Base-by-base conservation (phyloP, 495 filamentous ascomycete species). In the Talaromyces proteolyticus region DNA sequence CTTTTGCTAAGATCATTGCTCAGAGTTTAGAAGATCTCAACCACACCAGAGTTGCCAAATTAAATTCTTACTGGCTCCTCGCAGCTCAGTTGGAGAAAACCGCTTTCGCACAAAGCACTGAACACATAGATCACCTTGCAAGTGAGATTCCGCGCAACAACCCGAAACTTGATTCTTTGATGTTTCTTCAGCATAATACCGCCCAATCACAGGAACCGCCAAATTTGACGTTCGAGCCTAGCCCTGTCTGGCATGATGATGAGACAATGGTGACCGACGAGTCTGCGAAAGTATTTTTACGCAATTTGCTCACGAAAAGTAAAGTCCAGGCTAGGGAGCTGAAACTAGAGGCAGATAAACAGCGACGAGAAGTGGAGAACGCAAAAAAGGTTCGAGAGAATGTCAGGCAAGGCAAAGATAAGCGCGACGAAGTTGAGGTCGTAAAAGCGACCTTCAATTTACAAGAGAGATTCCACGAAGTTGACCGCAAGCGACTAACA, bases 191-290 rank as follows among this genome's bases (percentile, higher is more conserved):
- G 48, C 93, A 99, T 66, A 99, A 99, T 57, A 81, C 85, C 53
- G 80, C 77, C 36, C 69, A 77, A 51, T 90, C 85, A 68, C 82
- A 87, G 53, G 94, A 97, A 60, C 94, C 94, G 2, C 52, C 73
- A 6, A 83, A 94, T 67, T 81, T 95, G 60, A 72, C 67, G 12
- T 99, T 99, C 57, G 94, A 99, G 66, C 88, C 93, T 1, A 96
- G 91, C 63, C 91, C 91, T 5, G 84, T 99, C 44, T 99, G 94
- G 94, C 88, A 95, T 59, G 93, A 99, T 57, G 92, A 96, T 57
- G 86, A 83, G 44, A 63, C 76, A 14, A 91, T 99, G 74, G 73
- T 88, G 4, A 79, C 80, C 0, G 89, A 97, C 64, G 91, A 95
- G 24, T 60, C 77, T 1, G 88, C 93, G 26, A 95, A 91, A 64